These are phyloP conservation scores for Neoboletus subvelutipes DNA, from an alignment of 768 basidiomycete species.

Conservation along the genomic window DNA sequence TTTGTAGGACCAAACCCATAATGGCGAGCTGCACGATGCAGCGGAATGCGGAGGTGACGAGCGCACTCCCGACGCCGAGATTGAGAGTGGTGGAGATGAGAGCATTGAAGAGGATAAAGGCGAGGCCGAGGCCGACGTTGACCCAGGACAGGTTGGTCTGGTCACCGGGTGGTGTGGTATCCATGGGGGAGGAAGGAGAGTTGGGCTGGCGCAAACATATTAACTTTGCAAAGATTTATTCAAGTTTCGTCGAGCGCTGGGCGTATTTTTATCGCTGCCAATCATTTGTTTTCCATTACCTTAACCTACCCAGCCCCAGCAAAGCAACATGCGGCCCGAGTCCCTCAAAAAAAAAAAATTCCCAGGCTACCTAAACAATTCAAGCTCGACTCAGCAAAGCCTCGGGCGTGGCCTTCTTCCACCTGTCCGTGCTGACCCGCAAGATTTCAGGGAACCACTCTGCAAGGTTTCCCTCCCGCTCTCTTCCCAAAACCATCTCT, in stretches of 20 bases:
- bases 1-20: slow-evolving; percentile 67
- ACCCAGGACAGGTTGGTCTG: slow-evolving; percentile 52
- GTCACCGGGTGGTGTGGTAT: slow-evolving; percentile 21
- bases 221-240: neutral
- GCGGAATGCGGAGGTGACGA: slow-evolving; percentile 67
- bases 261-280: neutral
- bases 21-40: slow-evolving; percentile 78
- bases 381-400: too few relatives aligned
- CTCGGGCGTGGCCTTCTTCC: slow-evolving; percentile 52
- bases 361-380: neutral
- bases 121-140: slow-evolving; percentile 75
- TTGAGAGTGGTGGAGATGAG: slow-evolving; percentile 60
- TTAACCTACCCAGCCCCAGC: neutral
- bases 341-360: too few relatives aligned
- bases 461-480: slow-evolving; percentile 21
- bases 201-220: neutral
- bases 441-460: slow-evolving; percentile 54
- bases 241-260: neutral
- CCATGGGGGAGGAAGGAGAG: slow-evolving; percentile 26
- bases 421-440: slow-evolving; percentile 47
- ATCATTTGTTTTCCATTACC: neutral
- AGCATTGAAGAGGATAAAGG: slow-evolving; percentile 75
- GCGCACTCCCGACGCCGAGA: slow-evolving; percentile 66
- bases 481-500: slow-evolving; percentile 52
- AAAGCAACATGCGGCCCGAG: too few relatives aligned